These are phyloP conservation scores for Monosporascus sp. DNA, from an alignment of 2,329 filamentous ascomycete genomes.

Conservation along the genomic window DNA sequence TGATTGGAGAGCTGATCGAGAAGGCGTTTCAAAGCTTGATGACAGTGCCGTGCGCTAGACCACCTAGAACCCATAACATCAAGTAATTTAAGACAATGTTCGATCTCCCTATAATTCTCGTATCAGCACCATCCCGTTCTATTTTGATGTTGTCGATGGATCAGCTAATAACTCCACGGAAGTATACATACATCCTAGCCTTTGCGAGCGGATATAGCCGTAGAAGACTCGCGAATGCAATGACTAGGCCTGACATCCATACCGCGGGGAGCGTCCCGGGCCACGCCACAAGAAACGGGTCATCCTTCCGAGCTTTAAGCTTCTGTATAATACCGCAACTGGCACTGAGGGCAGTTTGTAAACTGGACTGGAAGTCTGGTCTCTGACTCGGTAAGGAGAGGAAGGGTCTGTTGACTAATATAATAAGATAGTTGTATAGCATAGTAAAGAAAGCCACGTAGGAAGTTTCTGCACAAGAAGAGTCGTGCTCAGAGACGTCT, in stretches of 20 bases:
- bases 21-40: slow-evolving; percentile 1
- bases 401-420: slow-evolving; percentile 7
- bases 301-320: not conserved
- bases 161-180: not conserved
- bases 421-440: slow-evolving; percentile 3
- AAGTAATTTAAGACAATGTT: slow-evolving; percentile 1
- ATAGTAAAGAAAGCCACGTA: slow-evolving; percentile 5
- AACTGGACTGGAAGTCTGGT: slow-evolving; percentile 5
- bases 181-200: not conserved
- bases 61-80: slow-evolving; percentile 2
- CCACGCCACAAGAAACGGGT: slow-evolving; percentile 1
- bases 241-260: slow-evolving; percentile 6
- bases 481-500: not conserved
- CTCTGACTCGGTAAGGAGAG: slow-evolving; percentile 2
- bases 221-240: slow-evolving; percentile 4
- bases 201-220: slow-evolving; percentile 4
- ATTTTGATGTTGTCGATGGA: no score
- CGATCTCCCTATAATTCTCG: not conserved
- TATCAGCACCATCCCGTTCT: not conserved
- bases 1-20: not conserved
- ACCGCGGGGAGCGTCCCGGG: slow-evolving; percentile 4
- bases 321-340: slow-evolving; percentile 1
- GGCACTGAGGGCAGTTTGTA: slow-evolving; percentile 4
- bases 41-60: slow-evolving; percentile 3
- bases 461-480: not conserved